Evolutionary conservation across 2,329 filamentous ascomycete genomes (phyloP).

Genomic region (Didymella segeticola): DNA sequence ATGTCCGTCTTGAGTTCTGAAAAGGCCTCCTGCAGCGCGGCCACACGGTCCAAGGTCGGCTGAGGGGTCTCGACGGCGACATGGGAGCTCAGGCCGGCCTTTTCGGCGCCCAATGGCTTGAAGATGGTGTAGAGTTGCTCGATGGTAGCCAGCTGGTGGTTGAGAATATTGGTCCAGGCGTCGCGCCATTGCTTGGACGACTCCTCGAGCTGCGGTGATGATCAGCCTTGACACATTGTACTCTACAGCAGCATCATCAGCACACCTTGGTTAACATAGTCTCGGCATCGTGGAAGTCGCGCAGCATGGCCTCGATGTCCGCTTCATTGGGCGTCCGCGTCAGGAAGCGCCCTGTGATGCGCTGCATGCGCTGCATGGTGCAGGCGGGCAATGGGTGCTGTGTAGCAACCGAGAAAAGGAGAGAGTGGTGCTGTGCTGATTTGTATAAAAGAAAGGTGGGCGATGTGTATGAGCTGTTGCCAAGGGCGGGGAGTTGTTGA

Average conservation of each 20-base stretch:
- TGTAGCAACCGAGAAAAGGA: no score
- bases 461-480: not conserved
- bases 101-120: constrained; percentile 74
- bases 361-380: constrained; percentile 74
- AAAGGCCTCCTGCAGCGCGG: constrained; percentile 70
- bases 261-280: constrained; percentile 73
- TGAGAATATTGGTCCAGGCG: constrained; percentile 75
- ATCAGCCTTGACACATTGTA: constrained; percentile 14
- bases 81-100: constrained; percentile 57
- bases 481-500: not conserved
- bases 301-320: constrained; percentile 75
- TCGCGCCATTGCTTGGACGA: constrained; percentile 79
- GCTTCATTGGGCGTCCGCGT: constrained; percentile 76
- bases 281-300: constrained; percentile 82
- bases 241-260: constrained; percentile 21
- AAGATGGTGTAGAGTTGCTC: constrained; percentile 76
- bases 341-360: constrained; percentile 75
- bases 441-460: no score
- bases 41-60: constrained; percentile 68
- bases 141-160: constrained; percentile 70
- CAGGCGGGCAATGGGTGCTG: constrained; percentile 26
- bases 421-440: no score
- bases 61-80: constrained; percentile 67
- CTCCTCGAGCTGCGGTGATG: constrained; percentile 69
- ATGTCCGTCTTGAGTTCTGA: constrained; percentile 75